Percentiles rank a stretch among this genome's conserved stretches.
phyloP scores from a whole-genome alignment of 2,329 filamentous ascomycete genomes.

The Lachnellula subtilissima region DNA sequence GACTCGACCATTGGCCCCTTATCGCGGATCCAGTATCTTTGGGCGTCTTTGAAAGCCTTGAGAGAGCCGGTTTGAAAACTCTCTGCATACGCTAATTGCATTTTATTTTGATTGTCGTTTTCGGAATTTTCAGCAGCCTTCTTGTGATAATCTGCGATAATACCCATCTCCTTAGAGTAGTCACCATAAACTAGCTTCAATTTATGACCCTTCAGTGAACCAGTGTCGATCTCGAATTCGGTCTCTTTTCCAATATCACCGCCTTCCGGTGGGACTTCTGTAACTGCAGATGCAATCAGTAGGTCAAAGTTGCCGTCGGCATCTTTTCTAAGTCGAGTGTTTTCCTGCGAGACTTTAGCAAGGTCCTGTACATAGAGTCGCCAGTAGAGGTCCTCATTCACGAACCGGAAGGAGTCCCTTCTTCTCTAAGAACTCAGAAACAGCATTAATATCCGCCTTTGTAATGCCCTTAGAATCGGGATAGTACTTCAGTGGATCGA shows the following conservation, averaged over 20 bases:
- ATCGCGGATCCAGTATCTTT: conserved; percentile 77
- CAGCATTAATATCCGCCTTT: conserved; percentile 66
- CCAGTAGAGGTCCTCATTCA: not conserved
- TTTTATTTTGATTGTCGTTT: conserved; percentile 69
- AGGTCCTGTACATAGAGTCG: not conserved
- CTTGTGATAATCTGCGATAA: conserved; percentile 61
- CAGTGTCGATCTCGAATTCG: conserved; percentile 55
- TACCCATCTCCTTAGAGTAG: conserved; percentile 65
- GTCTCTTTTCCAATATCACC: conserved; percentile 65
- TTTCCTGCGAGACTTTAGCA: conserved; percentile 47
- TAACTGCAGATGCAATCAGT: conserved; percentile 65
- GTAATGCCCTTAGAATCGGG: conserved; percentile 70
- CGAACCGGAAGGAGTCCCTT: conserved; percentile 57
- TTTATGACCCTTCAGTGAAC: conserved; percentile 59
- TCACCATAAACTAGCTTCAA: conserved; percentile 72
- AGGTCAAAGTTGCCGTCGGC: conserved; percentile 62
- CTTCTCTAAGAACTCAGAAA: conserved; percentile 68
- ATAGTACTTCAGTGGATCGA: conserved; percentile 52
- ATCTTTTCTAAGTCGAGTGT: conserved; percentile 69
- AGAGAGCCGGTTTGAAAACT: conserved; percentile 73
- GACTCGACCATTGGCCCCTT: conserved; percentile 75
- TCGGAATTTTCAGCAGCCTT: conserved; percentile 64
- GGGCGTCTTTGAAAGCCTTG: conserved; percentile 73
- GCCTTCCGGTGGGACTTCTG: conserved; percentile 54
- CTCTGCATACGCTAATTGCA: conserved; percentile 68